Evolutionary conservation across 345 rosid genomes (phyloP).

Genomic region (Sapria himalayana): DNA sequence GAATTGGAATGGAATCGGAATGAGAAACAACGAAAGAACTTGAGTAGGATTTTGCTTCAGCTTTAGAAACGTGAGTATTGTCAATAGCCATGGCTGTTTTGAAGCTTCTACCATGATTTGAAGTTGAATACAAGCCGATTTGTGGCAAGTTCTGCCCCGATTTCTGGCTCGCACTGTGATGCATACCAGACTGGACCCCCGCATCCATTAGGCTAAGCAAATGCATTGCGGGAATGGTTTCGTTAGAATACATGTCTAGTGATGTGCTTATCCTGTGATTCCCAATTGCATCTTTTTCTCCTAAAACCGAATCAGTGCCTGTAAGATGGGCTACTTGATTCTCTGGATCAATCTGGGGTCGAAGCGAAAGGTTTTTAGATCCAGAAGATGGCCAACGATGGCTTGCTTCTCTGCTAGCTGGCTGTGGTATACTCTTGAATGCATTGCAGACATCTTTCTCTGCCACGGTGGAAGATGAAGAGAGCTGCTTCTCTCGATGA

Average conservation of each 20-base stretch:
- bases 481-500: constrained; percentile 22
- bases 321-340: too few species aligned
- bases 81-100: constrained; percentile 14
- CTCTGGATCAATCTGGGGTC: too few species aligned
- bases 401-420: constrained; percentile 26
- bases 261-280: too few species aligned
- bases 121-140: constrained; percentile 20
- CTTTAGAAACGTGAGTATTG: constrained; percentile 19
- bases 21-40: constrained; percentile 16
- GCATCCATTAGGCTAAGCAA: constrained; percentile 89
- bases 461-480: constrained; percentile 15
- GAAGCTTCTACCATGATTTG: constrained; percentile 18
- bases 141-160: constrained; percentile 17
- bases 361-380: too few species aligned
- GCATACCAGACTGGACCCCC: constrained; percentile 24
- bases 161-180: constrained; percentile 23
- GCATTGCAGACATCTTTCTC: constrained; percentile 18
- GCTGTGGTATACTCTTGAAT: constrained; percentile 26
- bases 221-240: constrained; percentile 78
- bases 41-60: constrained; percentile 20
- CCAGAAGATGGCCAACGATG: constrained; percentile 30
- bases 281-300: too few species aligned
- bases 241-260: constrained; percentile 36
- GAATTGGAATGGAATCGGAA: constrained; percentile 24
- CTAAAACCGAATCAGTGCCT: too few species aligned